phyloP scores from a whole-genome alignment of 2,329 filamentous ascomycete genomes.

The Clarireedia hainanense region DNA sequence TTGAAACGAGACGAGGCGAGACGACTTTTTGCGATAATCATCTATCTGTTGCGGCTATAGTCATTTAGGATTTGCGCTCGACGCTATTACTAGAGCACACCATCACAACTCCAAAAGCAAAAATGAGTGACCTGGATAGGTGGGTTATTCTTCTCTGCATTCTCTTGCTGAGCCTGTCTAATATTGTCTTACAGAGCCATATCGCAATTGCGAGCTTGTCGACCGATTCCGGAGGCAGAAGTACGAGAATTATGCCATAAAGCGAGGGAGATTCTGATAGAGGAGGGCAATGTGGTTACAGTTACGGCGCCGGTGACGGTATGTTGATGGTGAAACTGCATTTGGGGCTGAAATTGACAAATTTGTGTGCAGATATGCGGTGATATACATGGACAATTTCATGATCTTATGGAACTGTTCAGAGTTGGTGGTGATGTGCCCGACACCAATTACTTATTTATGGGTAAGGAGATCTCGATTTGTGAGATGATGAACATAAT shows the following conservation, averaged over 20 bases:
- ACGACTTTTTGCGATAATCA: neutral
- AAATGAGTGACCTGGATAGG: conserved; percentile 93
- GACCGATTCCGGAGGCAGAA: conserved; percentile 89
- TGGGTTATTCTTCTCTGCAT: conserved; percentile 33
- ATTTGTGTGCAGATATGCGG: conserved; percentile 65
- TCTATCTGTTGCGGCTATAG: neutral
- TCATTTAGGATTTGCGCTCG: neutral
- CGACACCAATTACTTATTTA: conserved; percentile 94
- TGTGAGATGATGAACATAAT: neutral
- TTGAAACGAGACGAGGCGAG: neutral
- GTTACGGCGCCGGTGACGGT: conserved; percentile 92
- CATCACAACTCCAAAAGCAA: conserved; percentile 17
- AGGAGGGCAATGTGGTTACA: conserved; percentile 94
- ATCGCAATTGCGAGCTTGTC: conserved; percentile 87
- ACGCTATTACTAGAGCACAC: neutral
- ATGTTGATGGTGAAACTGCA: conserved; percentile 20
- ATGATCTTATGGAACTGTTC: conserved; percentile 95
- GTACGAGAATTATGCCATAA: conserved; percentile 97
- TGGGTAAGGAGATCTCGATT: conserved; percentile 51
- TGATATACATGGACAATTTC: conserved; percentile 94
- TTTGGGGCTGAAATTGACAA: conserved; percentile 8
- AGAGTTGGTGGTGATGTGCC: conserved; percentile 88
- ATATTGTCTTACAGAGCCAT: conserved; percentile 60
- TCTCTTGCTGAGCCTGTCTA: neutral
- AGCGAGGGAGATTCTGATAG: conserved; percentile 88